Evolutionary conservation across 257 asterid species (phyloP), one percentile per base, ranked within the genome.

Genomic region (Lantana camara): DNA sequence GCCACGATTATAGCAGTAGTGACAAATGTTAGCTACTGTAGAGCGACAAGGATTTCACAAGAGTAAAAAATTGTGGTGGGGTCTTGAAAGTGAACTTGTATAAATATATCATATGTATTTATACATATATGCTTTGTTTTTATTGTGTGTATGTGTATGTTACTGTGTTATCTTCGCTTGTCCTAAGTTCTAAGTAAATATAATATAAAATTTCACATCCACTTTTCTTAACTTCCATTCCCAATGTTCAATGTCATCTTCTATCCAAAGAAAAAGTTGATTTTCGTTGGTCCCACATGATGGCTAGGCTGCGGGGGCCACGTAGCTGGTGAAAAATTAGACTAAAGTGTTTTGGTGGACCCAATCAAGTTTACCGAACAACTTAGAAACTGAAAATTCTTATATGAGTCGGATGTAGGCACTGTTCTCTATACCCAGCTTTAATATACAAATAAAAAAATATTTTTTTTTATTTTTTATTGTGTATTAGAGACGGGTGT

Each of bases 131-230:
- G 11, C n/a, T 13, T 38, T 38, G 14, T 13, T 38, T 38, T 9
- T 2, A 3, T n/a, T n/a, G n/a, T n/a, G 45, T 38, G 11, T 2
- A 38, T 38, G 45, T 7, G 2, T 7, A 9, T 38, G 14, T 2
- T 5, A 38, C 11, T 41, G 17, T 41, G 9, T n/a, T 0, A 44
- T 44, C 15, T 44, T 44, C 17, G 4, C 21, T 15, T 15, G 21
- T 44, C 50, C 50, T 44, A 44, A 9, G 50, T 12, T 2, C 21
- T 44, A 17, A 16, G 1, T 41, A 15, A n/a, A 6, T 6, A 53
- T 5, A 24, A 6, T 21, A 42, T 21, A 44, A 52, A 70, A 62
- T 21, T 55, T 70, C 75, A 54, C 61, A 55, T 70, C 70, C 37
- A 38, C 38, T 53, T 30, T 69, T 16, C 7, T 10, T n/a, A 42